phyloP scores from a whole-genome alignment of 1,139 yeast genomes.

The Debaryomyces sp. region DNA sequence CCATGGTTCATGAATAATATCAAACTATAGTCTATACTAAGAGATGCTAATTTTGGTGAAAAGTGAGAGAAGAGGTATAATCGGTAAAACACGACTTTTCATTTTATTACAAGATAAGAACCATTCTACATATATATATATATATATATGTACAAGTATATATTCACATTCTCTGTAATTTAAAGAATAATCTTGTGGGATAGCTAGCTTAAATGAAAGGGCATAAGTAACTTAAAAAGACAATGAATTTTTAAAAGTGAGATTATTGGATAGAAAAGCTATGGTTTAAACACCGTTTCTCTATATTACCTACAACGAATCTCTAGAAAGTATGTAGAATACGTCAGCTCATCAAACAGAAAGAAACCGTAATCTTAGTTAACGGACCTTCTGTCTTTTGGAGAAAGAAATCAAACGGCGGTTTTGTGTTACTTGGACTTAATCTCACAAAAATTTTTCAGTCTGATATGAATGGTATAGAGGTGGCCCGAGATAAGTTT shows the following conservation, averaged over 20 bases:
- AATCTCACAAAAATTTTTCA: constrained; percentile 13
- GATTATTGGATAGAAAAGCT: too few species aligned
- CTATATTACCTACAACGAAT: too few species aligned
- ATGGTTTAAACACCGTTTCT: too few species aligned
- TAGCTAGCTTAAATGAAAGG: neutral
- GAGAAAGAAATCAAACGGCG: neutral
- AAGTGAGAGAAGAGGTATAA: neutral
- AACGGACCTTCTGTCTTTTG: neutral
- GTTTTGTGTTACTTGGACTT: constrained; percentile 12
- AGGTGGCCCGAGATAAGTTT: neutral
- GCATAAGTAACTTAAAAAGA: neutral
- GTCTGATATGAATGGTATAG: neutral
- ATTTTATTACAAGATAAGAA: neutral
- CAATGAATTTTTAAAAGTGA: too few species aligned
- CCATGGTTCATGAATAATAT: neutral
- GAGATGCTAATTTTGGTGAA: neutral
- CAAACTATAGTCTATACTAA: neutral
- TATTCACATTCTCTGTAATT: too few species aligned
- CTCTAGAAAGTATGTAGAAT: too few species aligned
- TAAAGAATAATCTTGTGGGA: neutral
- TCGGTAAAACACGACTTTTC: constrained; percentile 5
- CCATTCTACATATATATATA: neutral
- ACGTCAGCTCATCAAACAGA: neutral
- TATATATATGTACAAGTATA: neutral
- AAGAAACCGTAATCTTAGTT: too few species aligned